These are phyloP conservation scores for Scheffersomyces ergatensis DNA, from an alignment of 805 yeast genomes.

Conservation along the genomic window DNA sequence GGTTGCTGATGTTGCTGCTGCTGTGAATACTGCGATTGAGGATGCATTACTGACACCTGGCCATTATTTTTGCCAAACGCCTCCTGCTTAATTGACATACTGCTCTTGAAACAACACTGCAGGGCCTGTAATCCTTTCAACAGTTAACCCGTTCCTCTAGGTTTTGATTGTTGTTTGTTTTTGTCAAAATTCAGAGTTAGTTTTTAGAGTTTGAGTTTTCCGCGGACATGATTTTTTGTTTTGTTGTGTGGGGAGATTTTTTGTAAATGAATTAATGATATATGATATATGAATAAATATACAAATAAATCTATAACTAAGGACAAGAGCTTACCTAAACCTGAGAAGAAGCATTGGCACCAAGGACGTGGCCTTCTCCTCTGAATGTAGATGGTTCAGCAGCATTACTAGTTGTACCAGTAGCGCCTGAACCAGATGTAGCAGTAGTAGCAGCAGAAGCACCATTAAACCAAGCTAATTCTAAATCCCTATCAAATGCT, in stretches of 20 bases:
- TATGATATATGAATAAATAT: background rate
- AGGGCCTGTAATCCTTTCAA: too few species aligned
- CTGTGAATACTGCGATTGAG: too few species aligned
- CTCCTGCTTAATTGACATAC: too few species aligned
- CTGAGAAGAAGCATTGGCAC: conserved; percentile 4
- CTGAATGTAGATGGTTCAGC: conserved; percentile 5
- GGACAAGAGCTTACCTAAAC: too few species aligned
- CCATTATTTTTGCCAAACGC: too few species aligned
- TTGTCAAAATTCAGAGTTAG: too few species aligned
- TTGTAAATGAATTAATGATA: too few species aligned
- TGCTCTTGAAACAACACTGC: too few species aligned
- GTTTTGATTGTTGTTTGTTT: too few species aligned
- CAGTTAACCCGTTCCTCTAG: too few species aligned
- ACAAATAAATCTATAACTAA: background rate
- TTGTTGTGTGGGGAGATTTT: background rate
- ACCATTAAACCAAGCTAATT: background rate
- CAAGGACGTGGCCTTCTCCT: conserved; percentile 21
- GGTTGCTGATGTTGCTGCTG: background rate
- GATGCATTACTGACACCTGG: background rate
- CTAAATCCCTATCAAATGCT: conserved; percentile 11
- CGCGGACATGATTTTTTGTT: background rate
- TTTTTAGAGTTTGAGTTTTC: too few species aligned
- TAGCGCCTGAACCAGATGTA: background rate
- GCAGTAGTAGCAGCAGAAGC: conserved; percentile 1
- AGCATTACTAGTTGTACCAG: background rate